phyloP scores from a whole-genome alignment of 176 grass and related monocot genomes.

The Chloris gayana region DNA sequence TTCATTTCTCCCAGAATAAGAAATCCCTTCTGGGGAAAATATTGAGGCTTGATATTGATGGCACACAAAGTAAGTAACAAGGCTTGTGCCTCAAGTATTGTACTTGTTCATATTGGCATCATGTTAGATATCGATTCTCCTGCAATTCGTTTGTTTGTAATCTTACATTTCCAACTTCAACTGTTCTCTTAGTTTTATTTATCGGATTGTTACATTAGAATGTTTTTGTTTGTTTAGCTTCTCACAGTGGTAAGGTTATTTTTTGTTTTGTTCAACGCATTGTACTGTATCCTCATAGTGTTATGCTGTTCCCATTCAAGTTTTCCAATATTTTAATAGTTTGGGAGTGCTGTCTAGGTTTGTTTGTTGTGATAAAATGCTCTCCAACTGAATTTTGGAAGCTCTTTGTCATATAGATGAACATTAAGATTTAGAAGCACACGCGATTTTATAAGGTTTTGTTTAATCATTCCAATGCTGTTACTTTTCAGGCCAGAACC shows the following conservation, averaged over 20 bases:
- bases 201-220: neutral
- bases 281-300: neutral
- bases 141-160: neutral
- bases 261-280: neutral
- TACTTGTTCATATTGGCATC: constrained; percentile 49
- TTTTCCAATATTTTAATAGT: neutral
- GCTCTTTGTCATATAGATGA: constrained; percentile 7
- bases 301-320: neutral
- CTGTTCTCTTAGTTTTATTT: neutral
- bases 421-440: neutral
- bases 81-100: neutral
- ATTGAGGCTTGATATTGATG: constrained; percentile 65
- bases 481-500: constrained; percentile 52
- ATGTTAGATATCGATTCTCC: neutral
- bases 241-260: neutral
- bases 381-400: neutral
- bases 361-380: neutral
- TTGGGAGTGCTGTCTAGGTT: neutral
- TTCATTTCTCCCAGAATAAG: constrained; percentile 74
- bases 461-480: neutral
- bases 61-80: neutral
- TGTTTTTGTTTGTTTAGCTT: neutral
- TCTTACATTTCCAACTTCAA: neutral
- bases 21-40: constrained; percentile 74
- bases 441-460: neutral